A percentile compares a stretch with the other conserved stretches of the same genome.
These are phyloP conservation scores for Penicillium sp. DNA, from an alignment of 2,329 filamentous ascomycete species.

Conservation along the genomic window DNA sequence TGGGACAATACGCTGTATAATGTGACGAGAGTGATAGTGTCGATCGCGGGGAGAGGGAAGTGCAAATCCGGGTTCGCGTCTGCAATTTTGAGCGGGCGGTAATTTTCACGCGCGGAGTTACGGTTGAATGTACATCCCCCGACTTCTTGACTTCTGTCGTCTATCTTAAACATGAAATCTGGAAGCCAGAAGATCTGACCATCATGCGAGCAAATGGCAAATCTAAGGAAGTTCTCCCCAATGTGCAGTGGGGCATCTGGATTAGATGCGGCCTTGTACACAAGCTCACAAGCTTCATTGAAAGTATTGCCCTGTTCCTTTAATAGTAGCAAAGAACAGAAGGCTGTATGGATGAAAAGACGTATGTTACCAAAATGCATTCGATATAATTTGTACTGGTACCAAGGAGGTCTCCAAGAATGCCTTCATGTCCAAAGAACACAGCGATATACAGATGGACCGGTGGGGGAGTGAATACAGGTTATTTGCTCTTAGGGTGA, in stretches of 20 bases:
- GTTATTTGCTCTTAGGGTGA: neutral
- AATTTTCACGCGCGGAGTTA: slow-evolving; percentile 5
- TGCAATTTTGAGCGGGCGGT: slow-evolving; percentile 10
- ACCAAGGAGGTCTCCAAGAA: too few relatives aligned
- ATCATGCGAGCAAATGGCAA: neutral
- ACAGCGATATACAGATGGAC: too few relatives aligned
- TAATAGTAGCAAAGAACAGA: too few relatives aligned
- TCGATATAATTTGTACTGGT: too few relatives aligned
- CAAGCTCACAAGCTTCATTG: neutral
- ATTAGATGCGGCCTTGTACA: neutral
- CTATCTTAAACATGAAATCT: neutral
- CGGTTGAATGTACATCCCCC: neutral
- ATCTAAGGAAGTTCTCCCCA: neutral
- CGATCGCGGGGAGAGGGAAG: slow-evolving; percentile 7
- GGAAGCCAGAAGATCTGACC: neutral
- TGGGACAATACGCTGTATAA: neutral
- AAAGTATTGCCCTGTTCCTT: neutral
- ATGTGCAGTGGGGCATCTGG: neutral
- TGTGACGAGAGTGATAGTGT: neutral
- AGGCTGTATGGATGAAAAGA: too few relatives aligned
- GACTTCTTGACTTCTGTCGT: neutral
- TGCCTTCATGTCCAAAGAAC: too few relatives aligned
- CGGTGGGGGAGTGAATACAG: too few relatives aligned
- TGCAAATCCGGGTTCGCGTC: slow-evolving; percentile 6
- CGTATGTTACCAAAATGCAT: too few relatives aligned